Evolutionary conservation across 2,329 filamentous ascomycete genomes (phyloP), one percentile per base, ranked within the genome.

Genomic region (Hypoxylon sp.): DNA sequence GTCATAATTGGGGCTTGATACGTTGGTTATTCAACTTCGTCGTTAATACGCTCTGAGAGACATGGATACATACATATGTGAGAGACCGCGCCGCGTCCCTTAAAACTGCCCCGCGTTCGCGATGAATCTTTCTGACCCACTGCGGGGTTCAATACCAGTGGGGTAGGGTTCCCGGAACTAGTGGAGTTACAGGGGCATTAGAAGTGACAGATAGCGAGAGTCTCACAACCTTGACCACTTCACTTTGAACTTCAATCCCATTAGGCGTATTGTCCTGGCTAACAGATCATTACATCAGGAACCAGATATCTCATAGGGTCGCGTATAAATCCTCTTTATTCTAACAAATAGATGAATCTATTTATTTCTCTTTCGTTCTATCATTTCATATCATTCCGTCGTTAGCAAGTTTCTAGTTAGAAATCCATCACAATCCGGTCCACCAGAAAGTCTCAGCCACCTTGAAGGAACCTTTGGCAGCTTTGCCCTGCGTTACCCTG

Each of bases 371-470:
- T 37, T 44, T 22, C 17, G n/a, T 44, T 44, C 5, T 22, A 44
- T n/a, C 9, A 22, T 44, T 29, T 31, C 33, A 29, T 50, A 48
- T 17, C 31, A 48, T 31, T 19, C 29, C 29, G 19, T 55, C 44
- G 13, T 26, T 22, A n/a, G 6, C 46, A 35, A 52, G 10, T 46
- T 37, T n/a, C 22, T 35, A 33, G 5, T 39, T 53, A 31, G 3
- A 24, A 31, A 17, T 53, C 8, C 13, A 42, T 64, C 51, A 91
- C 66, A 92, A 67, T 0, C 91, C 90, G 62, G 84, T 85, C 91
- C 91, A 93, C 84, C 88, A 92, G 67, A 84, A 85, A 2, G 89
- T 90, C 82, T 89, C 86, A 14, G 78, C 79, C 13, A 93, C 84
- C 57, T 80, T 83, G 76, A 93, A 90, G 0, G 79, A 80, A 0